Evolutionary conservation across 1,139 yeast species (phyloP), one percentile per base, ranked within the genome.

Genomic region (Candida sp.): DNA sequence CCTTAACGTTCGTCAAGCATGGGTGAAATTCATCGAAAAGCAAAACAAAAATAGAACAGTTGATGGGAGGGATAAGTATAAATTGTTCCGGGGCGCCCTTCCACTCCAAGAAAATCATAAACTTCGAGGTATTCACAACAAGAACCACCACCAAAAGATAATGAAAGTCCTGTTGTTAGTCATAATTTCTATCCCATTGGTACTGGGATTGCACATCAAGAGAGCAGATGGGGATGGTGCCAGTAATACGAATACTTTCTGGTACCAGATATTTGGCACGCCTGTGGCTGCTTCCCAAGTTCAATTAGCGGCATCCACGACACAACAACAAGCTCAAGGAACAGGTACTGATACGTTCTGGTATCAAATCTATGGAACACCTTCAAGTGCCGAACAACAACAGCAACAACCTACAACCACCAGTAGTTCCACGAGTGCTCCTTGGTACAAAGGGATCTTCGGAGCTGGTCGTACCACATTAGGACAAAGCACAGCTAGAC

Each of bases 391-490:
- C 8, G 17, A 38, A 38, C n/a, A 22, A 23, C 28, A 22, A 23
- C 30, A 38, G 27, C n/a, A 22, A 23, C 28, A 22, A 37, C 9
- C 28, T 7, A 23, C 27, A 17, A 5, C 38, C 9, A 8, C 40
- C 9, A 25, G 17, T 8, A 25, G 30, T 25, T 11, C 22, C 26
- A 25, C 30, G 3, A 38, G 41, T 37, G 7, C 27, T 26, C 44
- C 47, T 12, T 48, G 50, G 50, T 48, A 48, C 34, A 7, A 32
- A 26, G 50, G 50, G 11, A 23, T 38, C 23, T 48, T 48, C 26
- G 50, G 44, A n/a, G 44, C 35, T 17, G 50, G 50, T 17, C 42
- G 50, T 38, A 39, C 50, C 11, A 48, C 50, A 27, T 43, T 48
- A 28, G 42, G 46, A 38, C 27, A 46, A 46, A n/a, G 28, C n/a